These are phyloP conservation scores for Ophiostoma novo-ulmi DNA, from an alignment of 2,329 filamentous ascomycete genomes.

Conservation along the genomic window DNA sequence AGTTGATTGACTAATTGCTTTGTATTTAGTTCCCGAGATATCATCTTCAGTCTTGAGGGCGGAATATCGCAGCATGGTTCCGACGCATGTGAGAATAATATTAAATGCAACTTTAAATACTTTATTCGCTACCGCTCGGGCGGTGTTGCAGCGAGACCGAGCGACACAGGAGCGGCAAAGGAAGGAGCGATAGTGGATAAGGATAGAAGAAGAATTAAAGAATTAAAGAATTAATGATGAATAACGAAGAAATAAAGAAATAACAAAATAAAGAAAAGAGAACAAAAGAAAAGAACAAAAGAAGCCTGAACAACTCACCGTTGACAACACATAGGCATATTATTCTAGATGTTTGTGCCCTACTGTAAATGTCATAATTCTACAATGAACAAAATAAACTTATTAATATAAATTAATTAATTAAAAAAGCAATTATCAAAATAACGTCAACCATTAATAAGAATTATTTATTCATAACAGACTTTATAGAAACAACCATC, in stretches of 20 bases:
- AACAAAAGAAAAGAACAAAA: too few species aligned
- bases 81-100: background rate
- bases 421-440: too few species aligned
- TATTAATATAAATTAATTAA: too few species aligned
- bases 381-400: too few species aligned
- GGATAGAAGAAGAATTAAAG: background rate
- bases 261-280: background rate
- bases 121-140: background rate
- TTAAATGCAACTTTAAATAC: background rate
- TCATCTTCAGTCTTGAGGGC: too few species aligned
- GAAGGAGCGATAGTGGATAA: background rate
- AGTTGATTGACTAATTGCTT: background rate
- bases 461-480: too few species aligned
- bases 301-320: background rate
- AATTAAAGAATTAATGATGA: too few species aligned
- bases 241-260: background rate
- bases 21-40: too few species aligned
- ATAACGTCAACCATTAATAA: too few species aligned
- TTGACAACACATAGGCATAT: background rate
- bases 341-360: too few species aligned
- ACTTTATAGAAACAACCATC: too few species aligned
- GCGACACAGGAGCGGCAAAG: slow-evolving; percentile 1
- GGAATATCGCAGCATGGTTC: background rate
- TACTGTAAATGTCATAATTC: too few species aligned
- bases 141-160: background rate